Percentiles rank a stretch among this genome's conserved stretches.
Conservation (phyloP, 1,284 basidiomycete species). For the Fomitopsis betulina region DNA sequence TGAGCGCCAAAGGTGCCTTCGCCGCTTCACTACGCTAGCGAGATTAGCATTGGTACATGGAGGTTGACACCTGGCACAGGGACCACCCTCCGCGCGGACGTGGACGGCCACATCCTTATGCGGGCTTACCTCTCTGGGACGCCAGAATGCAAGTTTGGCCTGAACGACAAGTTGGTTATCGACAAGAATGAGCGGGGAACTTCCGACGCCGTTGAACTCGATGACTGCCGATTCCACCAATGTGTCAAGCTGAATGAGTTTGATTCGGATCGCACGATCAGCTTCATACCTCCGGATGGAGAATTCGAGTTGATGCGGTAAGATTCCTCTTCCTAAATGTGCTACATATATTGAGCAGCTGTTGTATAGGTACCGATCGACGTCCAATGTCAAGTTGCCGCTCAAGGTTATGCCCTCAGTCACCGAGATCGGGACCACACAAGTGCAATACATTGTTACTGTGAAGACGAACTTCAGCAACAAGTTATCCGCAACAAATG, state of each 20-base stretch:
- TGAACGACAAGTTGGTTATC: conserved; percentile 99
- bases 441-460: conserved; percentile 89
- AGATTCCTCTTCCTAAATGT: conserved; percentile 17
- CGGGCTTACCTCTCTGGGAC: conserved; percentile 97
- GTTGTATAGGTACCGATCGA: conserved; percentile 87
- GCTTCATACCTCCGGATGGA: conserved; percentile 97
- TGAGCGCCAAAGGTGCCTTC: conserved; percentile 33
- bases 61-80: conserved; percentile 41
- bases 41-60: not conserved
- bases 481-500: conserved; percentile 91
- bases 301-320: conserved; percentile 98
- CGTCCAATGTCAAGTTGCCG: conserved; percentile 93
- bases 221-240: conserved; percentile 99
- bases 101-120: conserved; percentile 98
- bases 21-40: not conserved
- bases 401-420: conserved; percentile 89
- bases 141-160: conserved; percentile 93
- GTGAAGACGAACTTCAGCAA: conserved; percentile 87
- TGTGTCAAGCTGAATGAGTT: conserved; percentile 99
- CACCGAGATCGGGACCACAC: conserved; percentile 86
- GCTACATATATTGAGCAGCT: not conserved
- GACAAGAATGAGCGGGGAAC: conserved; percentile 84
- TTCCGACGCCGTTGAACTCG: conserved; percentile 97
- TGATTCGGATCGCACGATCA: conserved; percentile 89
- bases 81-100: conserved; percentile 90